Percentiles rank a stretch among this genome's conserved stretches.
Evolutionary conservation across 176 grass and related monocot genomes (phyloP).

Genomic region (Puccinellia tenuiflora): DNA sequence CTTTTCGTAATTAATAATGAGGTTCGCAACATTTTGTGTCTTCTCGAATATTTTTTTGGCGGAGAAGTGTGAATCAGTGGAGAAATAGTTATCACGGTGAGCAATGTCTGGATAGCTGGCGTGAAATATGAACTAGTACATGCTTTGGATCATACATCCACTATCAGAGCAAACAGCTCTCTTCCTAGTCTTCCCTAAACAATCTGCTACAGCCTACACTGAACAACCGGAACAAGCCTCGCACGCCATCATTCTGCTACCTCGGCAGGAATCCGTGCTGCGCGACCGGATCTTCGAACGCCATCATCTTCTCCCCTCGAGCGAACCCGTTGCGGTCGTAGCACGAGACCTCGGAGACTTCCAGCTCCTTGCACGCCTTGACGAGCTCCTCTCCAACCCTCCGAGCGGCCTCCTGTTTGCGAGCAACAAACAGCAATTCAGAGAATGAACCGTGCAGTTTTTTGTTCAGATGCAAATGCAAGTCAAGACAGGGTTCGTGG

Average conservation of each 20-base stretch:
- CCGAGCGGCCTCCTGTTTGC: slow-evolving; percentile 59
- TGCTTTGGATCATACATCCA: neutral
- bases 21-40: neutral
- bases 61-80: neutral
- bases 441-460: neutral
- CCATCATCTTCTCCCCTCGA: slow-evolving; percentile 74
- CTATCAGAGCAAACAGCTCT: too few relatives aligned
- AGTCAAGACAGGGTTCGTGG: neutral
- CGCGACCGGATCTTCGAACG: slow-evolving; percentile 59
- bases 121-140: neutral
- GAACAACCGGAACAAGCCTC: neutral
- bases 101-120: neutral
- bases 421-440: neutral
- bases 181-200: neutral
- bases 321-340: slow-evolving; percentile 89
- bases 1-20: neutral
- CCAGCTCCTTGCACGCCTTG: slow-evolving; percentile 51
- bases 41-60: neutral
- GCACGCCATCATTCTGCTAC: neutral
- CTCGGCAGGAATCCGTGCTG: slow-evolving; percentile 70
- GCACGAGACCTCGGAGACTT: slow-evolving; percentile 64
- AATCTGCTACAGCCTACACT: neutral
- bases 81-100: neutral
- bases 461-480: neutral
- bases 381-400: slow-evolving; percentile 76